Evolutionary conservation across 2,329 filamentous ascomycete genomes (phyloP), one percentile per base, ranked within the genome.

Genomic region (Simplicillium sp.): DNA sequence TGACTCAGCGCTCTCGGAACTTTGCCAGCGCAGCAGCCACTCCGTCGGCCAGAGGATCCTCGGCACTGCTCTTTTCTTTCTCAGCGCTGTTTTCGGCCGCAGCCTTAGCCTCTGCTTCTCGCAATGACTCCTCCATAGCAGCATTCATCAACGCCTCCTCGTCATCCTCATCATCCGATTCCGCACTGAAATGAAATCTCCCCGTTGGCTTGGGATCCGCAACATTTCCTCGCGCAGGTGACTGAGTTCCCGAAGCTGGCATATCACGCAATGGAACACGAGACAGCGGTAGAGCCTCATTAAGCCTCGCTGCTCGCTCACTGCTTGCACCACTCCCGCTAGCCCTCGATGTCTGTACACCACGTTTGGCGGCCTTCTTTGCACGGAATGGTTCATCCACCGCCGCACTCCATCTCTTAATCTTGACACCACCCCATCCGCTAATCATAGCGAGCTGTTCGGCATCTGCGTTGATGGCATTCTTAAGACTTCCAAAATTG

Each of bases 361-460:
- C 49, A 29, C 59, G 50, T 54, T 67, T 85, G n/a, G 73, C 76
- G 2, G 84, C 76, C 53, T 82, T 84, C 51, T 80, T 78, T 5
- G 83, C 78, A 43, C 87, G 69, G 52, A 97, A 96, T 1, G 87
- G 87, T 61, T 94, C 88, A 44, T 87, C 77, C 2, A 96, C 84
- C 9, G 84, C 83, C 42, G 70, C 75, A 50, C 75, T 82, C 90
- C 90, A 97, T 43, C 80, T 77, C 60, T 84, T 83, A 16, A 96
- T 87, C 62, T 98, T 98, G 66, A 87, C 88, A 62, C 94, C 87
- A 29, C 92, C 92, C 89, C 89, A 98, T 1, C 92, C 92, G 25
- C 82, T 76, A n/a, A 98, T 79, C 46, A 86, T 67, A 12, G 80
- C 78, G 29, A 98, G 74, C 60, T 94, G 85, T 57, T 97, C 92